Evolutionary conservation across 2,329 filamentous ascomycete genomes (phyloP).

Genomic region (Thermomyces lanuginosus): DNA sequence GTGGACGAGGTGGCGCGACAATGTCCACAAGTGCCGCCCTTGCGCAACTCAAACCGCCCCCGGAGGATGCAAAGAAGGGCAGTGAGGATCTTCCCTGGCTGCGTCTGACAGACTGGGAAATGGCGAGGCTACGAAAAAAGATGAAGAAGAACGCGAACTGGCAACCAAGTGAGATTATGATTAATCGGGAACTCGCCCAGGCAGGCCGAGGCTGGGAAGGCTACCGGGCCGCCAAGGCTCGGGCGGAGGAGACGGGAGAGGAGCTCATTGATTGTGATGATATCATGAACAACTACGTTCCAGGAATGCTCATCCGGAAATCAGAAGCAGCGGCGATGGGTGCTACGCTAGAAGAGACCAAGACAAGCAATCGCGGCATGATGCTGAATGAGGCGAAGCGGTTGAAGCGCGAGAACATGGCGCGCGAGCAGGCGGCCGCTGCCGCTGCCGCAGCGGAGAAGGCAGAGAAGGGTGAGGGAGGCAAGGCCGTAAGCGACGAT

Average conservation of each 20-base stretch:
- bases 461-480: conserved; percentile 20
- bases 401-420: conserved; percentile 39
- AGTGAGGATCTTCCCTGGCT: conserved; percentile 48
- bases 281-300: conserved; percentile 21
- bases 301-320: conserved; percentile 24
- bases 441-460: conserved; percentile 13
- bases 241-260: conserved; percentile 35
- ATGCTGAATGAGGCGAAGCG: conserved; percentile 47
- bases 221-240: conserved; percentile 33
- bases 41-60: conserved; percentile 42
- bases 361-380: conserved; percentile 42
- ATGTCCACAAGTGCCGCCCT: conserved; percentile 48
- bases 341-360: conserved; percentile 29
- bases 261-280: conserved; percentile 43
- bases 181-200: conserved; percentile 45
- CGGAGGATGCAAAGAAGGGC: conserved; percentile 41
- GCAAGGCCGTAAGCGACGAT: conserved; percentile 16
- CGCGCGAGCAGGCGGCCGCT: conserved; percentile 31
- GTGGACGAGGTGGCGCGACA: conserved; percentile 27
- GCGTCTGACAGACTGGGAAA: conserved; percentile 49
- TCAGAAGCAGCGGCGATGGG: conserved; percentile 25
- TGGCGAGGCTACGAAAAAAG: conserved; percentile 48
- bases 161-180: conserved; percentile 52
- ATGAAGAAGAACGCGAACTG: conserved; percentile 60
- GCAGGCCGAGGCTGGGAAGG: conserved; percentile 39